A percentile compares a stretch with the other conserved stretches of the same genome.
Evolutionary conservation across 805 yeast species (phyloP).

Genomic region (Candida adriatica): DNA sequence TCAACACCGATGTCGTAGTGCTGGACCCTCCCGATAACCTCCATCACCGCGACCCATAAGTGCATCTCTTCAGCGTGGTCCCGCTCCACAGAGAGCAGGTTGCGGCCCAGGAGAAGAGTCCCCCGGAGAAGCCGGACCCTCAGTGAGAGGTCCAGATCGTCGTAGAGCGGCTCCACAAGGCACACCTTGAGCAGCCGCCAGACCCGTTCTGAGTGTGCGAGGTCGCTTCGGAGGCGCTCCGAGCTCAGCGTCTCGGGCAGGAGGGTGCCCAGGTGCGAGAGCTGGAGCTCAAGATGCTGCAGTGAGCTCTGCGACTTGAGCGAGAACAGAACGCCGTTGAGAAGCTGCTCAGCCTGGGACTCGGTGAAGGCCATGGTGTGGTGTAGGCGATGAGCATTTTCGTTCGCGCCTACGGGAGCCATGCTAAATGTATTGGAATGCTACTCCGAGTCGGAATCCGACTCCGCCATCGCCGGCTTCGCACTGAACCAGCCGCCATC

Average conservation of each 20-base stretch:
- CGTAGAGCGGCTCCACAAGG: conserved; percentile 3
- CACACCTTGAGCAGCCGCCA: conserved; percentile 23
- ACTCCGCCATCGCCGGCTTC: conserved; percentile 7
- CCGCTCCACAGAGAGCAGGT: conserved; percentile 32
- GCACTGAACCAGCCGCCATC: conserved; percentile 24
- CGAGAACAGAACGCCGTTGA: conserved; percentile 3
- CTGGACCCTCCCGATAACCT: neutral
- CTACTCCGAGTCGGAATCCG: conserved; percentile 7
- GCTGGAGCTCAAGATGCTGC: conserved; percentile 1
- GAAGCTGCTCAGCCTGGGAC: conserved; percentile 1
- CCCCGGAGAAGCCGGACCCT: conserved; percentile 38
- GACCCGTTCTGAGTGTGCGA: conserved; percentile 20
- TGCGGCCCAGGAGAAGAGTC: conserved; percentile 39
- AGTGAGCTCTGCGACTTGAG: neutral
- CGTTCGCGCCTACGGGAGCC: neutral
- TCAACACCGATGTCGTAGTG: neutral
- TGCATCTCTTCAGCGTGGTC: conserved; percentile 21
- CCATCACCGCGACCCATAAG: conserved; percentile 3
- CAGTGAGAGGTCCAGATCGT: conserved; percentile 5
- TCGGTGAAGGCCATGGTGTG: neutral
- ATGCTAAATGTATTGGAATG: neutral
- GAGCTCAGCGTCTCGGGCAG: conserved; percentile 14
- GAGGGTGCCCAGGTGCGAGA: conserved; percentile 3
- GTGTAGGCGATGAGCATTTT: neutral
- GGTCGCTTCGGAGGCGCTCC: conserved; percentile 19